Base-by-base conservation (phyloP, 495 filamentous ascomycete species). In the Penicillium verhagenii region DNA sequence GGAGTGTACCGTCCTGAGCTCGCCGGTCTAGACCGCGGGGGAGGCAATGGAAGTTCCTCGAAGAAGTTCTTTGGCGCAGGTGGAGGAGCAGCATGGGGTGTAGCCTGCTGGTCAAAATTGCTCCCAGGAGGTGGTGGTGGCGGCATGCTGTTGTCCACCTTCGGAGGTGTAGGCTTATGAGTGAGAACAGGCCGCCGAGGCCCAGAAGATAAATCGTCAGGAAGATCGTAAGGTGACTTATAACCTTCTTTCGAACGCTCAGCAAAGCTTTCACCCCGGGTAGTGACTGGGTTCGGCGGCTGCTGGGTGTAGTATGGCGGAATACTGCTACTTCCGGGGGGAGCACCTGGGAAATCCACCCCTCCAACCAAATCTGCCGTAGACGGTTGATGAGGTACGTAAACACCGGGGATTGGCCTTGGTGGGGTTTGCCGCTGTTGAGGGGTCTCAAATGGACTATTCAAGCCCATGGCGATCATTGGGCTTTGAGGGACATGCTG, bases 161-260 rank as follows among this genome's bases (percentile, higher is more conserved):
- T 52, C 9, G 64, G 33, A 23, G 66, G 55, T 18, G 60, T 65
- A 48, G 72, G 59, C 48, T 67, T 76, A 6, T 64, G 62, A n/a
- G 65, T 72, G 25, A 62, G 56, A 18, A 61, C 81, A 71, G 73
- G 83, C 84, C 66, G 73, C 71, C 82, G 80, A 25, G 87, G 86
- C 50, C 83, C 82, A 16, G 86, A 79, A 16, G 86, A 79, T 14
- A 97, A 79, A 44, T 96, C 93, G 72, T 95, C 90, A 2, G 94
- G 94, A 4, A 98, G 80, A 69, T 98, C 94, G 60, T 96, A 98
- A 4, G 94, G 94, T 21, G 92, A 96, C 26, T 84, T 80, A 66
- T 97, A 98, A 9, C 93, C 92, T 38, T 91, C 86, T 68, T 95
- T 97, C 7, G 89, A 74, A 58, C 92, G 93, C 64, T 91, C 87